Conservation (phyloP, 163 green algal genomes). For the Volvox carteri region DNA sequence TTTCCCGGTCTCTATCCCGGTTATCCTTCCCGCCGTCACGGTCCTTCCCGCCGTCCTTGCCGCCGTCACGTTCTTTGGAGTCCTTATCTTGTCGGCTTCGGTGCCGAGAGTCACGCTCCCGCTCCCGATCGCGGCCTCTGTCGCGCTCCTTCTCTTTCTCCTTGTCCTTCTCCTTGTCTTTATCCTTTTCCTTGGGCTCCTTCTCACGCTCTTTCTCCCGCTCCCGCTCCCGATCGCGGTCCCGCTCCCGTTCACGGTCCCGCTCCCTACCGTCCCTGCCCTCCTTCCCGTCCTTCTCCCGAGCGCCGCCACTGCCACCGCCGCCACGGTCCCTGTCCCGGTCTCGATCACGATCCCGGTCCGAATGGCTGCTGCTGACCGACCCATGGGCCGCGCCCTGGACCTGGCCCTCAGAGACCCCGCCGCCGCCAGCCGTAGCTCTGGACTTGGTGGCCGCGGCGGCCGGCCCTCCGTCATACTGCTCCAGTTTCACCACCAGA, state of each 20-base stretch:
- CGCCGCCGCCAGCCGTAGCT: neutral
- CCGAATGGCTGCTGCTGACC: constrained; percentile 21
- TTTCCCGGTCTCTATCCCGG: neutral
- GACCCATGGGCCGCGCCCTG: neutral
- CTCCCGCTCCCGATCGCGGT: neutral
- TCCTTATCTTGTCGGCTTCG: constrained; percentile 4
- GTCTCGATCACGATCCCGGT: constrained; percentile 24
- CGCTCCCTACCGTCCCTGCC: constrained; percentile 8
- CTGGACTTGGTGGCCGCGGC: neutral
- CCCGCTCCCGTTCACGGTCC: constrained; percentile 12
- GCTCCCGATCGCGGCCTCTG: neutral
- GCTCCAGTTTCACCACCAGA: constrained; percentile 13
- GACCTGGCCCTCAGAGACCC: neutral
- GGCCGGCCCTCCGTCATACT: neutral
- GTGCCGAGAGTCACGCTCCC: neutral
- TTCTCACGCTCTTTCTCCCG: neutral
- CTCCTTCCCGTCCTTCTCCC: neutral
- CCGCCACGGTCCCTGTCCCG: neutral
- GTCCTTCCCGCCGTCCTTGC: constrained; percentile 5
- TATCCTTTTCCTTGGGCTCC: constrained; percentile 4
- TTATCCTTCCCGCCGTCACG: too few relatives aligned
- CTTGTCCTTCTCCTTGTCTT: neutral
- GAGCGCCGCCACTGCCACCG: too few relatives aligned
- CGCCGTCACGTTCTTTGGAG: neutral
- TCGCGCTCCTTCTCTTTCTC: neutral